phyloP scores from a whole-genome alignment of 2,329 filamentous ascomycete genomes.

The Neofusicoccum sp. region DNA sequence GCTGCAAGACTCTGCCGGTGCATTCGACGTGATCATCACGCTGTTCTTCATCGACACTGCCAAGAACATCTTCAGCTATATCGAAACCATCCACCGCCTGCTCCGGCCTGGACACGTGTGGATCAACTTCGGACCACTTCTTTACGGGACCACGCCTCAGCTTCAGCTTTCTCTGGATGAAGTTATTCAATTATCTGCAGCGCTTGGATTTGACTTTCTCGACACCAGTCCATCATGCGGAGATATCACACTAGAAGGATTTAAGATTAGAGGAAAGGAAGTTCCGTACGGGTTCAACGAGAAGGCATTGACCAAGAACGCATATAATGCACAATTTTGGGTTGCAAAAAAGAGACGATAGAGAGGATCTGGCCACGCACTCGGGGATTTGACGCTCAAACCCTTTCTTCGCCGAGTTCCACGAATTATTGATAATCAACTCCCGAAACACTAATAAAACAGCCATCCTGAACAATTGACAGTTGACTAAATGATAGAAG shows the following conservation, averaged over 20 bases:
- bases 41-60: slow-evolving; percentile 64
- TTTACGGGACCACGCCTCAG: slow-evolving; percentile 48
- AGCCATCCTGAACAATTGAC: too few relatives aligned
- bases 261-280: slow-evolving; percentile 40
- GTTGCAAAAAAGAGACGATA: slow-evolving; percentile 37
- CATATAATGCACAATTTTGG: slow-evolving; percentile 58
- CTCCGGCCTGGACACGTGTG: slow-evolving; percentile 52
- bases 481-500: too few relatives aligned
- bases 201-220: slow-evolving; percentile 53
- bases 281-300: slow-evolving; percentile 55
- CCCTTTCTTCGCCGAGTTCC: neutral
- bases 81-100: slow-evolving; percentile 53
- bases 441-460: too few relatives aligned
- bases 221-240: slow-evolving; percentile 45
- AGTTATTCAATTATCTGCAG: slow-evolving; percentile 48
- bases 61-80: slow-evolving; percentile 54
- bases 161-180: slow-evolving; percentile 54
- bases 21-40: slow-evolving; percentile 53
- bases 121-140: slow-evolving; percentile 57
- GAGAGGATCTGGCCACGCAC: neutral
- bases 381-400: neutral
- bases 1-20: slow-evolving; percentile 25
- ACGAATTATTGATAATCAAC: too few relatives aligned
- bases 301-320: slow-evolving; percentile 51
- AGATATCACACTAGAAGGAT: slow-evolving; percentile 41